These are phyloP conservation scores for Spathaspora boniae DNA, from an alignment of 805 yeast species.

Conservation along the genomic window DNA sequence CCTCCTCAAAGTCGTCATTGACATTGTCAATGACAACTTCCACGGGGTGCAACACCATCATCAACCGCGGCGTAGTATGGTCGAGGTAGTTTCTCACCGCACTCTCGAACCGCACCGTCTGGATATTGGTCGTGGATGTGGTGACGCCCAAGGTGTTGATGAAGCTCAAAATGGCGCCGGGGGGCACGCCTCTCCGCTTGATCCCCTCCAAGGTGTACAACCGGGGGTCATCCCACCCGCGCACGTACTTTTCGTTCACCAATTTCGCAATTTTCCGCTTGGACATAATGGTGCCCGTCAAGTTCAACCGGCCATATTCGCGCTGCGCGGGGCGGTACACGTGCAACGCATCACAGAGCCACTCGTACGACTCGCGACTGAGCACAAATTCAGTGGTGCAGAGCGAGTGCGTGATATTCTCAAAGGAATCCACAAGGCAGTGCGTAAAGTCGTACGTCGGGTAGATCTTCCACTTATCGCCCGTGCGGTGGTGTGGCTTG, in stretches of 20 bases:
- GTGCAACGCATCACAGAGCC: constrained; percentile 94
- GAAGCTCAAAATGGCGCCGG: constrained; percentile 92
- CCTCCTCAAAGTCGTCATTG: constrained; percentile 67
- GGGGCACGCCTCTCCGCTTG: constrained; percentile 97
- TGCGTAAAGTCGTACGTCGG: constrained; percentile 99
- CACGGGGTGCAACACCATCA: constrained; percentile 88
- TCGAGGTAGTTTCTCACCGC: constrained; percentile 86
- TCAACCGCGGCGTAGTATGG: constrained; percentile 87
- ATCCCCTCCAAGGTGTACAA: constrained; percentile 91
- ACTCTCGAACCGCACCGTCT: constrained; percentile 82
- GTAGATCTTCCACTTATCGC: constrained; percentile 94
- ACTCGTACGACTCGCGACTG: constrained; percentile 93
- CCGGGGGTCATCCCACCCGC: constrained; percentile 99
- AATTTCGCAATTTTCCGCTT: constrained; percentile 94
- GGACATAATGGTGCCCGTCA: constrained; percentile 91
- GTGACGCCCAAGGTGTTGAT: constrained; percentile 96
- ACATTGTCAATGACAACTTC: constrained; percentile 80
- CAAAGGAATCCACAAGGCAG: constrained; percentile 97
- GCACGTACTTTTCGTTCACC: constrained; percentile 74
- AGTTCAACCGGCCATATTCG: constrained; percentile 94
- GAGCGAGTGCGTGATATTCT: constrained; percentile 90
- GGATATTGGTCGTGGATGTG: constrained; percentile 88
- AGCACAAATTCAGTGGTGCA: constrained; percentile 94
- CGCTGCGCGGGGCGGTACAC: constrained; percentile 98
- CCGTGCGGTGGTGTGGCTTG: constrained; percentile 94